These are phyloP conservation scores for Crithidia bombi DNA, from an alignment of 208 protist species.

Conservation along the genomic window DNA sequence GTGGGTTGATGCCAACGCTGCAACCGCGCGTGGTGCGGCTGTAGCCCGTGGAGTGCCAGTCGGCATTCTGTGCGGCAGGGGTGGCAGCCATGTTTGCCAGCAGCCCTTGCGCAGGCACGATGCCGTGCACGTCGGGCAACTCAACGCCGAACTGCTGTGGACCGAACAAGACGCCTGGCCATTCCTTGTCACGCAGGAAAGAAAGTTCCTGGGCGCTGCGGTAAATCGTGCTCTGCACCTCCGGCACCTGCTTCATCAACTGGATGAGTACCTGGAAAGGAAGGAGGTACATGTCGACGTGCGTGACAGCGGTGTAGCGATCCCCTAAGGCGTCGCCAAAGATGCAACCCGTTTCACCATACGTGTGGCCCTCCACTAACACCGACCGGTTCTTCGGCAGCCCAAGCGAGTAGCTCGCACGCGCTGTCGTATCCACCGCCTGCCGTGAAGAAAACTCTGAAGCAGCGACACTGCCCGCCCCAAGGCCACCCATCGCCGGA, in stretches of 20 bases:
- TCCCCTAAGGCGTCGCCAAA: constrained; percentile 66
- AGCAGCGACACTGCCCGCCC: constrained; percentile 1
- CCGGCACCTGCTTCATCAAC: constrained; percentile 79
- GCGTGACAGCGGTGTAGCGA: constrained; percentile 60
- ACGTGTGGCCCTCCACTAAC: constrained; percentile 82
- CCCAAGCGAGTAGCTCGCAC: constrained; percentile 20
- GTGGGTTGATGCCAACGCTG: neutral
- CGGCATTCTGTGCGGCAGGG: neutral
- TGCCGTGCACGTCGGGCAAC: constrained; percentile 32
- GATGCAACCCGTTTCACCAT: constrained; percentile 79
- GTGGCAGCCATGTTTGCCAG: constrained; percentile 23
- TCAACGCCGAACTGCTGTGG: constrained; percentile 29
- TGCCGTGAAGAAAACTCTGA: constrained; percentile 23
- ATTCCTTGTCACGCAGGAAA: constrained; percentile 49
- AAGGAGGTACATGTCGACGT: constrained; percentile 82
- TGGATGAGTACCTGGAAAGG: constrained; percentile 76
- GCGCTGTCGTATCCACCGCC: neutral
- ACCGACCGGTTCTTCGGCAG: constrained; percentile 60
- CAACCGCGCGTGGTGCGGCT: neutral
- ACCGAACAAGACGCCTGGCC: constrained; percentile 50
- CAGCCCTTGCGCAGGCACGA: constrained; percentile 30
- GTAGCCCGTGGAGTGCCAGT: constrained; percentile 5
- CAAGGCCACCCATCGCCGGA: neutral
- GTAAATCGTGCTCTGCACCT: constrained; percentile 62
- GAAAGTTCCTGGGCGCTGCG: constrained; percentile 51